These are phyloP conservation scores for Papiliotrema terrestris DNA, from an alignment of 1,284 basidiomycete genomes.

Conservation along the genomic window DNA sequence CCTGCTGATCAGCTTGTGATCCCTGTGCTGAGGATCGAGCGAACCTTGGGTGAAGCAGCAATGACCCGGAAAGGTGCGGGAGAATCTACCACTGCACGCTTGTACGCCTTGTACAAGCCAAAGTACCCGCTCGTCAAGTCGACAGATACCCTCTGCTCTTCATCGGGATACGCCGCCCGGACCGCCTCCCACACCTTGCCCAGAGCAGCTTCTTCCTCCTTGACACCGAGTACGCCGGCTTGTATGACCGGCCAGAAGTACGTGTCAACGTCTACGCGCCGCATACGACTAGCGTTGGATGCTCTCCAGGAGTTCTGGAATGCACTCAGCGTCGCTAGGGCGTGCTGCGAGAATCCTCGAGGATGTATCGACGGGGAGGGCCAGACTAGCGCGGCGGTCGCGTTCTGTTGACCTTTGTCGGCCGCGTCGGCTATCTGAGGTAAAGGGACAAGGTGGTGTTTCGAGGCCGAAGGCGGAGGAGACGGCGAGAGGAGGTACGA, in stretches of 20 bases:
- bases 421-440: conserved; percentile 12
- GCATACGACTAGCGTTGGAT: conserved; percentile 33
- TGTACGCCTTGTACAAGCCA: conserved; percentile 78
- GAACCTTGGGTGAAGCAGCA: conserved; percentile 79
- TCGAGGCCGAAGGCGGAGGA: conserved; percentile 28
- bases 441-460: conserved; percentile 32
- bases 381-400: conserved; percentile 37
- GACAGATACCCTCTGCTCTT: conserved; percentile 27
- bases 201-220: conserved; percentile 72
- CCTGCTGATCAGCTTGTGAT: conserved; percentile 53
- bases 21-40: conserved; percentile 24
- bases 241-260: conserved; percentile 76
- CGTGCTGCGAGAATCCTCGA: conserved; percentile 37
- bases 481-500: conserved; percentile 64
- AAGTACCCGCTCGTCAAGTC: conserved; percentile 95
- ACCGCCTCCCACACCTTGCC: conserved; percentile 45
- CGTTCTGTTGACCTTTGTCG: background rate
- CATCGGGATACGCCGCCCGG: conserved; percentile 11
- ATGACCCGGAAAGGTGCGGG: conserved; percentile 66
- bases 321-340: conserved; percentile 42
- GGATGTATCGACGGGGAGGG: conserved; percentile 41
- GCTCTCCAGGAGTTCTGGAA: conserved; percentile 47
- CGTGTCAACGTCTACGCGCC: conserved; percentile 53
- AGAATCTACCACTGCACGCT: conserved; percentile 63
- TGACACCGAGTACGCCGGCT: conserved; percentile 74